Evolutionary conservation across 257 asterid species (phyloP).

Genomic region (Scutellaria baicalensis): DNA sequence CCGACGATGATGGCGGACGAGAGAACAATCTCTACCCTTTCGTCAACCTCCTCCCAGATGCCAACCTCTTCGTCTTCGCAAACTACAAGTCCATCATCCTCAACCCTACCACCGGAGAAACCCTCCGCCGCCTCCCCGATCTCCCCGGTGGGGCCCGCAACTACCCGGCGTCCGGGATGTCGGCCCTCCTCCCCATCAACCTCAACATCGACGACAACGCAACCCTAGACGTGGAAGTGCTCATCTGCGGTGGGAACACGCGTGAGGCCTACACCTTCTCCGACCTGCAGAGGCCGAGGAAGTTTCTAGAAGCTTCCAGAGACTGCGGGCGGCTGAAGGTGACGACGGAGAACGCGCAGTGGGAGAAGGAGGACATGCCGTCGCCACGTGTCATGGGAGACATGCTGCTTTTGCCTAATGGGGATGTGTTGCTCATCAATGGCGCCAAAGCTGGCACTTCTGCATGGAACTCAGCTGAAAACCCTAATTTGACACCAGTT

Average conservation of each 20-base stretch:
- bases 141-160: conserved; percentile 61
- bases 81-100: conserved; percentile 59
- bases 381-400: conserved; percentile 80
- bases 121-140: conserved; percentile 47
- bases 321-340: conserved; percentile 60
- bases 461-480: conserved; percentile 66
- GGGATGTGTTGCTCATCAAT: conserved; percentile 50
- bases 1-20: conserved; percentile 36
- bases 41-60: conserved; percentile 77
- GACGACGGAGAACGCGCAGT: conserved; percentile 17
- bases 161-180: conserved; percentile 77
- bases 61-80: conserved; percentile 69
- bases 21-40: conserved; percentile 88
- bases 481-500: conserved; percentile 54
- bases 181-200: conserved; percentile 68
- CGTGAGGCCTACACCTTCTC: conserved; percentile 41
- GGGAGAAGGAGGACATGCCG: conserved; percentile 82
- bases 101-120: conserved; percentile 52
- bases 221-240: conserved; percentile 27
- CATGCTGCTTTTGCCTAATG: conserved; percentile 60
- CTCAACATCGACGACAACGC: conserved; percentile 15
- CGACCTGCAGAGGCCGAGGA: conserved; percentile 31
- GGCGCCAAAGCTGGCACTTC: conserved; percentile 78
- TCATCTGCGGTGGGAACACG: conserved; percentile 77
- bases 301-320: conserved; percentile 43